Base-by-base conservation (phyloP, 345 rosid genomes). In the Brassica juncea region DNA sequence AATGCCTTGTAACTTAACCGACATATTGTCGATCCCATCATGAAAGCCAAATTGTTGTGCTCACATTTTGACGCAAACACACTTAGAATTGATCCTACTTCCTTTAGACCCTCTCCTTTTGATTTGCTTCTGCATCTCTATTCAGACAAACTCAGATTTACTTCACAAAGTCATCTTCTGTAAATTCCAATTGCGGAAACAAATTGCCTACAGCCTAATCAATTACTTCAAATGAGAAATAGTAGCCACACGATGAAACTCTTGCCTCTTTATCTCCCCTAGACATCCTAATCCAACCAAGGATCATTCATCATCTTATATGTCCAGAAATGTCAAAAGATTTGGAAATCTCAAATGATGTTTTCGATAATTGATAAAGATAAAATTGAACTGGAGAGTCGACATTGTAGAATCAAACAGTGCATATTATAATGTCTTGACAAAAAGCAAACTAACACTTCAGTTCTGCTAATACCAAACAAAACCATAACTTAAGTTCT, bases 401-500 rank as follows among this genome's bases (percentile, higher is more conserved):
- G 57, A 49, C 4, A 49, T 5, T n/a, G 21, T 52, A n/a, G 57
- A 52, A 52, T 1, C 57, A 1, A 52, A 55, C 10, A 72, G 9
- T 64, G 77, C 60, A 55, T 64, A 71, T 28, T 64, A 71, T 57
- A 79, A 66, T 58, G 77, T 79, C 77, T 47, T 71, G 59, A 59
- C 59, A 8, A 27, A 72, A 66, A 71, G 68, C 37, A n/a, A 72
- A 30, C 62, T 60, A 61, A 8, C 31, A 60, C 58, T 1, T 60
- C 28, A 11, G 59, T 72, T 25, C 15, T 72, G 62, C 72, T 72
- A 42, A 58, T 59, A 55, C 66, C 8, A 78, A 78, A 66, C 73
- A 72, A 79, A 79, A 72, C 68, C 77, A 79, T 66, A 79, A 59
- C 55, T 28, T 34, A 72, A 64, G 42, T 67, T 73, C 49, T 59